phyloP scores from a whole-genome alignment of 140 eudicot genomes.

The Anethum foeniculum region DNA sequence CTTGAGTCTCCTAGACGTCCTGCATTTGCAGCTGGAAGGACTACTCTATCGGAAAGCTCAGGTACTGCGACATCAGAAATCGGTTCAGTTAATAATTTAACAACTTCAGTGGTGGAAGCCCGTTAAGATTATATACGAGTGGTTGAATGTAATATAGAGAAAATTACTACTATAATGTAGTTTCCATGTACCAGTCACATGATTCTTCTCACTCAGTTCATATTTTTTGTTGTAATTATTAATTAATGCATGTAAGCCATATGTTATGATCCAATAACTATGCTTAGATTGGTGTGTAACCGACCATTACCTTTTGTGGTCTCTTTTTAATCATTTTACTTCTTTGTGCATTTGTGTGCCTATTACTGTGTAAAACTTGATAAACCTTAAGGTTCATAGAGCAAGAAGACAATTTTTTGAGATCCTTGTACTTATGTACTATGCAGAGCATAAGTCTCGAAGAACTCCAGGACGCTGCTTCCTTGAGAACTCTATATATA shows the following conservation, averaged over 20 bases:
- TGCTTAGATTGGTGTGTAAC: background rate
- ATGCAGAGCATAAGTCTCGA: background rate
- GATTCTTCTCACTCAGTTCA: no score
- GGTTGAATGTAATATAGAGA: background rate
- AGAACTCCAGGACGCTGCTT: background rate
- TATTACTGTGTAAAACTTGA: background rate
- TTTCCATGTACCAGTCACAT: background rate
- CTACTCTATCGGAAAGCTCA: background rate
- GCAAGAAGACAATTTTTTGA: background rate
- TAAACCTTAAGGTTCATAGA: background rate
- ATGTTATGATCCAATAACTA: no score
- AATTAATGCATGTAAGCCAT: background rate
- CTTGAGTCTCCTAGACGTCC: background rate
- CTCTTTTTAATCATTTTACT: background rate
- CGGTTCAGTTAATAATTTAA: conserved; percentile 4
- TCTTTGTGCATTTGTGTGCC: background rate
- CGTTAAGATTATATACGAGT: background rate
- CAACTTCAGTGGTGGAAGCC: conserved; percentile 7
- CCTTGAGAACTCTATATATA: background rate
- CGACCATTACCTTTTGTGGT: background rate
- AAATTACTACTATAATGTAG: no score
- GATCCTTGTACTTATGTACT: background rate
- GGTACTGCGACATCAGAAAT: background rate
- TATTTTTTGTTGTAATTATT: background rate
- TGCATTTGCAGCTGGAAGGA: conserved; percentile 10